Evolutionary conservation across 2,329 filamentous ascomycete genomes (phyloP), one percentile per base, ranked within the genome.

Genomic region (Eurotiales sp.): DNA sequence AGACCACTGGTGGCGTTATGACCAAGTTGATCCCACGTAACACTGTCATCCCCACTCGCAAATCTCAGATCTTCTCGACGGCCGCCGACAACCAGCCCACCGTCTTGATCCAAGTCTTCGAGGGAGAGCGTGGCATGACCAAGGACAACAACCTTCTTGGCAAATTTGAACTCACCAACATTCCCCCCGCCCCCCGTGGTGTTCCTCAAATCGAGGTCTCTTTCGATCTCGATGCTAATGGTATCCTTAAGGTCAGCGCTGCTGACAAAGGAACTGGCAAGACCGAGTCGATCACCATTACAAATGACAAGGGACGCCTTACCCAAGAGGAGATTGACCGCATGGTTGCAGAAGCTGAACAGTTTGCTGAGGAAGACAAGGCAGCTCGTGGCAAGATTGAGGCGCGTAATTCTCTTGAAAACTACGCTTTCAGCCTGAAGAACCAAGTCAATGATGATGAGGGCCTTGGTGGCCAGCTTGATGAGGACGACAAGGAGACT

Each of bases 361-460:
- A 96, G 79, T 97, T 91, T 72, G 93, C 93, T 69, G 93, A 99
- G 75, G 93, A 97, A 78, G 93, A 99, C 81, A 97, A 97, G 85
- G 91, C 91, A 58, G 95, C 89, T 67, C 90, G 90, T 71, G 89
- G 93, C 79, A 91, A 91, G 78, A 96, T 99, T 64, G 91, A 96
- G 80, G 87, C 91, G 64, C 87, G 92, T 70, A 97, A 99, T 77
- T 84, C 86, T 63, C 87, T 99, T 56, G 93, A 99, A 85, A 97
- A 97, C 85, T 99, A 97, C 77, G 90, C 90, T 63, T 97, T 95
- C 84, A 92, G 83, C 79, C 80, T 99, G 64, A 97, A 97, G 88
- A 97, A 96, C 87, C 93, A 97, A 81, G 86, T 90, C 79, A 92
- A 91, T 73, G 93, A 99, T 59, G 88, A 95, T 63, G 90, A 96